Base-by-base conservation (phyloP, 2,329 filamentous ascomycete species). In the Bipolaris sorokiniana region DNA sequence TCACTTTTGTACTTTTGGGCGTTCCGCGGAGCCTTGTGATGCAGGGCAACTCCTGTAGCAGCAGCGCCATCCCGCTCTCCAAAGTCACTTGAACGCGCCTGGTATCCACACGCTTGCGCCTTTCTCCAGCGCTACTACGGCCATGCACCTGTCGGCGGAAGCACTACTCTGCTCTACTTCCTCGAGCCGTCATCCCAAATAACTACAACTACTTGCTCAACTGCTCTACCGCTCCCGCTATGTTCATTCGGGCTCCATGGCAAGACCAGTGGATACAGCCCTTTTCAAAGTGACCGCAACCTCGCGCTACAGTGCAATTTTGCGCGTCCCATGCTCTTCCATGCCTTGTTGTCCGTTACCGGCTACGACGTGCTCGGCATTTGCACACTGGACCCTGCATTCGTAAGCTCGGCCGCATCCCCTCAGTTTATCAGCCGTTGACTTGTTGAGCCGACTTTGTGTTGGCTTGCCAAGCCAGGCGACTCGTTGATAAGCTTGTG, bases 31-130 rank as follows among this genome's bases (percentile, higher is more conserved):
- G 56, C 44, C 50, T 54, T 45, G 51, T 51, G 41, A 65, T 65
- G 63, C 63, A 65, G 63, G 63, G 61, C 56, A 63, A 56, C 23
- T 48, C 60, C 56, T 65, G 63, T 50, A 58, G 60, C 60, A 59
- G 53, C 31, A 51, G 48, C 60, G 62, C 63, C 63, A 58, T 63
- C 61, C 61, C 62, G 62, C 51, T 58, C 49, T 42, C 54, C 23
- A 46, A 45, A 62, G 53, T 55, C 56, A 59, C 59, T 54, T 51
- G 52, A 55, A 41, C 40, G 41, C 48, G 31, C 55, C 49, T 40
- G 41, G 38, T 33, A 42, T 50, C 50, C 49, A 59, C 53, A 31
- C 45, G 13, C 26, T 28, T 51, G 45, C 44, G 22, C 41, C 26
- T 45, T 26, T 38, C 28, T 53, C 34, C 54, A 40, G 51, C 61